Evolutionary conservation across 805 yeast species (phyloP).

Genomic region (Sugiyamaella mastotermitis): DNA sequence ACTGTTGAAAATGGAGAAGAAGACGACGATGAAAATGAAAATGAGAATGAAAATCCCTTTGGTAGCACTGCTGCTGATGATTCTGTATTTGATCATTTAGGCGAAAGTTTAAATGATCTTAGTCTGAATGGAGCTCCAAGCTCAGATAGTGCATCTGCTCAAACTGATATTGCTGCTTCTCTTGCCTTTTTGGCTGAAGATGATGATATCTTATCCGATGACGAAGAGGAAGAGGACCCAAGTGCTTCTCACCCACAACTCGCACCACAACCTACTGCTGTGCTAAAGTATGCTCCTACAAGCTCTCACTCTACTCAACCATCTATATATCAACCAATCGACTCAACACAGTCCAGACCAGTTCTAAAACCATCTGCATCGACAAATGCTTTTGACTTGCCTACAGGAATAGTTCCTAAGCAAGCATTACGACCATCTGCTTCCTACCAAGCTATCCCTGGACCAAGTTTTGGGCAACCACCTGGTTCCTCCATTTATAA

Average conservation of each 20-base stretch:
- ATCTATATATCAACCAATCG: neutral
- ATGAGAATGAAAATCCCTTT: conserved; percentile 1
- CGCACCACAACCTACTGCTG: neutral
- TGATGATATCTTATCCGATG: conserved; percentile 29
- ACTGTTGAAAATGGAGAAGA: neutral
- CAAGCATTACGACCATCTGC: conserved; percentile 19
- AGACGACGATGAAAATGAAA: neutral
- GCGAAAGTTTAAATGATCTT: conserved; percentile 1
- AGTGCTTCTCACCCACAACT: neutral
- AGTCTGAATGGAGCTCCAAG: neutral
- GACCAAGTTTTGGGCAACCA: neutral
- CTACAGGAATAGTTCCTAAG: conserved; percentile 27
- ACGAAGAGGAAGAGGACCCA: conserved; percentile 17
- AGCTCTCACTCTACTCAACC: neutral
- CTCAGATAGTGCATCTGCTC: conserved; percentile 1
- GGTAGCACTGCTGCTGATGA: conserved; percentile 3
- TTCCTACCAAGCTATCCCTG: conserved; percentile 15
- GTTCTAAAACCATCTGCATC: conserved; percentile 19
- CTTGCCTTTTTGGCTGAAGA: conserved; percentile 30
- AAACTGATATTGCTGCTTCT: conserved; percentile 4
- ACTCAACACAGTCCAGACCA: conserved; percentile 5
- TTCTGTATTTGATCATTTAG: conserved; percentile 5
- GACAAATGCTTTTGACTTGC: conserved; percentile 29
- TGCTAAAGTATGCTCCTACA: neutral
- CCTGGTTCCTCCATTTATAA: neutral